Percentiles rank a stretch among this genome's conserved stretches.
phyloP scores from a whole-genome alignment of 2,329 filamentous ascomycete species.

The Leptosphaerulina australis region DNA sequence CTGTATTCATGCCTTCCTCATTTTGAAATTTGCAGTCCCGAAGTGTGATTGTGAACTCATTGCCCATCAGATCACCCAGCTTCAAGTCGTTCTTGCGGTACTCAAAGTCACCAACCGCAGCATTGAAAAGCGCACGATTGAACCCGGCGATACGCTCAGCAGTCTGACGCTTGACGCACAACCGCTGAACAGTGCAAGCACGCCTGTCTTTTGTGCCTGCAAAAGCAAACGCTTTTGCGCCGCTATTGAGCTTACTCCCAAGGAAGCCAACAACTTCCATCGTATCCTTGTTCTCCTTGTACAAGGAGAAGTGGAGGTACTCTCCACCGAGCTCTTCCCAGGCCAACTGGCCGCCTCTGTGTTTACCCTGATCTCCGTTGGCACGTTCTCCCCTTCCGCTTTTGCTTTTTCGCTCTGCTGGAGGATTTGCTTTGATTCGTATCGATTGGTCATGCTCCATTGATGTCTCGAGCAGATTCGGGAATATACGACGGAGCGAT shows the following conservation, averaged over 20 bases:
- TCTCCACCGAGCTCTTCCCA: constrained; percentile 76
- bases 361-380: constrained; percentile 30
- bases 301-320: constrained; percentile 87
- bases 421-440: constrained; percentile 58
- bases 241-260: constrained; percentile 72
- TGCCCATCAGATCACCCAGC: constrained; percentile 83
- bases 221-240: constrained; percentile 73
- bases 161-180: constrained; percentile 68
- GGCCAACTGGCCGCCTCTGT: constrained; percentile 47
- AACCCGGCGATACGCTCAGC: constrained; percentile 69
- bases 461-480: constrained; percentile 75
- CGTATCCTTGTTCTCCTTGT: constrained; percentile 97
- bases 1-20: constrained; percentile 41
- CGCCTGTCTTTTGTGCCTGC: constrained; percentile 91
- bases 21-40: constrained; percentile 76
- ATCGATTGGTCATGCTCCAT: constrained; percentile 75
- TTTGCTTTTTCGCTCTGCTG: constrained; percentile 45
- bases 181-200: constrained; percentile 82
- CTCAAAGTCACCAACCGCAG: constrained; percentile 77
- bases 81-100: constrained; percentile 74
- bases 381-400: constrained; percentile 24
- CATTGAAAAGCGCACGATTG: constrained; percentile 65
- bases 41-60: constrained; percentile 90
- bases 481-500: constrained; percentile 77
- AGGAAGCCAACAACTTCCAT: constrained; percentile 87